Percentiles rank a stretch among this genome's conserved stretches.
These are phyloP conservation scores for Tylopilus sp. DNA, from an alignment of 768 basidiomycete genomes.

Conservation along the genomic window DNA sequence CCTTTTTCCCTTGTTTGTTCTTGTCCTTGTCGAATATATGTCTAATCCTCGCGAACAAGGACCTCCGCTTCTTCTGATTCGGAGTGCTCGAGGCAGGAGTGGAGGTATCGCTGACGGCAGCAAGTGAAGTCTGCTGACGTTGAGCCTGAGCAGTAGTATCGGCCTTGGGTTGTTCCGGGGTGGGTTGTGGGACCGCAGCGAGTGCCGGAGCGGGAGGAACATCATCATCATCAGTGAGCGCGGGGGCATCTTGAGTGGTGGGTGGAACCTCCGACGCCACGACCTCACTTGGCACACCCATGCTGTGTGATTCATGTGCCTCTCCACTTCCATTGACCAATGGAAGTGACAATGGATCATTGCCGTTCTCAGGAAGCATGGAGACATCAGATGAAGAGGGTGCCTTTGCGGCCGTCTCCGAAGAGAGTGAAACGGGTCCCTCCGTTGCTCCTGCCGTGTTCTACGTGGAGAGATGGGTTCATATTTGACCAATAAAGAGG, in stretches of 20 bases:
- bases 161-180: background rate
- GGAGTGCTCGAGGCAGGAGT: conserved; percentile 35
- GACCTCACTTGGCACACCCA: conserved; percentile 18
- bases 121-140: background rate
- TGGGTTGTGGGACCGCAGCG: background rate
- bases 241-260: background rate
- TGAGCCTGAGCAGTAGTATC: background rate
- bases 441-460: conserved; percentile 24
- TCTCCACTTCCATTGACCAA: conserved; percentile 10
- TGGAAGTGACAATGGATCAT: conserved; percentile 12
- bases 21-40: conserved; percentile 51
- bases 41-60: conserved; percentile 53
- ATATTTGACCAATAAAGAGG: background rate
- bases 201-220: background rate
- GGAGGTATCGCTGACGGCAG: background rate
- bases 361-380: conserved; percentile 42
- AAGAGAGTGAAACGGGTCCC: conserved; percentile 7
- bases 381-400: conserved; percentile 14
- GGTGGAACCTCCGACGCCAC: background rate
- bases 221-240: background rate
- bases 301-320: conserved; percentile 2
- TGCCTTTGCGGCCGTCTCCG: conserved; percentile 1
- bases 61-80: conserved; percentile 47
- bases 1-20: conserved; percentile 36
- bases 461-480: conserved; percentile 2